Evolutionary conservation across 75 land plant species (phyloP).

Genomic region (Selaginella tamariscina): DNA sequence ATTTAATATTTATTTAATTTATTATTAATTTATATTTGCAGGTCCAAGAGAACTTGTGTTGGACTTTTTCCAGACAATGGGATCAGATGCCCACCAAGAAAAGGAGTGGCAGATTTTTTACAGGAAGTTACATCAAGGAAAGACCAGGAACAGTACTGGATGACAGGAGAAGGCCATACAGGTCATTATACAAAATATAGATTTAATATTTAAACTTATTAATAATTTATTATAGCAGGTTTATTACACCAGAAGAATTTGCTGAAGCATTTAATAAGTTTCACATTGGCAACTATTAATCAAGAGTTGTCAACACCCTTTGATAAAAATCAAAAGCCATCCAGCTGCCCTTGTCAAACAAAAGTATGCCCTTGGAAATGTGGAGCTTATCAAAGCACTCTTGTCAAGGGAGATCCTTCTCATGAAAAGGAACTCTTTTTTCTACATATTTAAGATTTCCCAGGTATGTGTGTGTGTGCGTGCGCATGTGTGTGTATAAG

Average conservation of each 20-base stretch:
- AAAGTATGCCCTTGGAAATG: conserved; percentile 39
- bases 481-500: too few species aligned
- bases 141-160: conserved; percentile 54
- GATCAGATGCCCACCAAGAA: not conserved
- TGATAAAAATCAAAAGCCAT: conserved; percentile 36
- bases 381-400: conserved; percentile 48
- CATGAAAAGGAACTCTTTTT: conserved; percentile 41
- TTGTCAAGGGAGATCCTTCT: conserved; percentile 41
- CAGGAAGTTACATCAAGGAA: conserved; percentile 32
- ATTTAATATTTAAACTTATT: too few species aligned
- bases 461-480: conserved; percentile 44
- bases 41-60: not conserved
- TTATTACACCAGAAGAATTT: conserved; percentile 33
- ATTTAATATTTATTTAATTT: too few species aligned
- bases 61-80: not conserved
- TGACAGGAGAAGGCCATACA: conserved; percentile 18
- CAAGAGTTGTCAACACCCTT: conserved; percentile 26
- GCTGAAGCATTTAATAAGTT: conserved; percentile 19
- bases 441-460: conserved; percentile 57
- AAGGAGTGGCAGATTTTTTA: not conserved
- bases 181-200: too few species aligned
- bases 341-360: conserved; percentile 41
- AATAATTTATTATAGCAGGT: too few species aligned
- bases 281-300: conserved; percentile 28
- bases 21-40: not conserved